phyloP scores from a whole-genome alignment of 176 grass and related monocot species.

The Miscanthus lutarioriparius region DNA sequence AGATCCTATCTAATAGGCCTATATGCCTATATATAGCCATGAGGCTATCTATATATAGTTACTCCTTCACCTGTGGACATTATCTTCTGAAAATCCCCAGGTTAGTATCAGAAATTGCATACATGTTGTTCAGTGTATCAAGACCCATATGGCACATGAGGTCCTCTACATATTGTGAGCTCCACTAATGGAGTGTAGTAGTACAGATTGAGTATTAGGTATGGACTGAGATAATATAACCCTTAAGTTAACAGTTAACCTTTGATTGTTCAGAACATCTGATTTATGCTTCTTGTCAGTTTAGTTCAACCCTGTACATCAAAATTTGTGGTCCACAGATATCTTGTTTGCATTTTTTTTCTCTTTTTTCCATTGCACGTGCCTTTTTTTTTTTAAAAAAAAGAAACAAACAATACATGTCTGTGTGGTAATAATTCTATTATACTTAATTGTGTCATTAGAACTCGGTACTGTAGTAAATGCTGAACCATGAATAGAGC shows the following conservation, averaged over 20 bases:
- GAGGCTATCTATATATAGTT: too few species aligned
- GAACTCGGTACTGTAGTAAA: not conserved
- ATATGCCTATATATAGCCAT: too few species aligned
- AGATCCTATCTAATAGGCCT: too few species aligned
- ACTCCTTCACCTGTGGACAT: too few species aligned
- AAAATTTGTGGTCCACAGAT: not conserved
- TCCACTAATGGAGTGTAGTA: not conserved
- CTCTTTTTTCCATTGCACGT: not conserved
- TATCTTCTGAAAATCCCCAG: too few species aligned
- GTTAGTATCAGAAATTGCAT: not conserved
- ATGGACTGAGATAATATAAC: not conserved
- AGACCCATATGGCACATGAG: not conserved
- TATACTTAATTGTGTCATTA: not conserved
- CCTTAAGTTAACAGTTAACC: not conserved
- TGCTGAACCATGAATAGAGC: not conserved
- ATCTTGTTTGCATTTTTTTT: not conserved
- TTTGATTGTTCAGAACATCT: not conserved
- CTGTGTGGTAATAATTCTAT: not conserved
- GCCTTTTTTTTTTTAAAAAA: not conserved
- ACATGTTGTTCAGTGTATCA: not conserved
- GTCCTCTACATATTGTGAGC: not conserved
- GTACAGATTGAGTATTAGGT: not conserved
- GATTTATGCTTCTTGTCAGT: not conserved
- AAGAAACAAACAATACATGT: not conserved
- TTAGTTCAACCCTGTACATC: slow-evolving; percentile 7